These are phyloP conservation scores for Fusarium nurragi DNA, from an alignment of 2,329 filamentous ascomycete genomes.

Conservation along the genomic window DNA sequence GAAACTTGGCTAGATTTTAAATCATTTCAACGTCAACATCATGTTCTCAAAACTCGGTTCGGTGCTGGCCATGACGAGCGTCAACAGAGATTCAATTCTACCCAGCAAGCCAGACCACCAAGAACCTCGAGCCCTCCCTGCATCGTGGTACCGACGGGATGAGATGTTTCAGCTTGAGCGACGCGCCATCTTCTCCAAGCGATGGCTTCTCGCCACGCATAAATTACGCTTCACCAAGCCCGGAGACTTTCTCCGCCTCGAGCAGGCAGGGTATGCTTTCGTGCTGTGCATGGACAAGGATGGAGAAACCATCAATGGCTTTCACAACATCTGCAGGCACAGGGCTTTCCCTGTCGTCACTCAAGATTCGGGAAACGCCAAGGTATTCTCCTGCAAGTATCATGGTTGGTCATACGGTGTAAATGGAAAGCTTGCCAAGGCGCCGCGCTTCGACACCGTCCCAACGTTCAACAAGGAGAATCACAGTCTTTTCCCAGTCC, in stretches of 20 bases:
- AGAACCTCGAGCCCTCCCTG: background rate
- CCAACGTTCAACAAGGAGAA: constrained; percentile 63
- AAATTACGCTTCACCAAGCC: constrained; percentile 2
- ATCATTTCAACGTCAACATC: background rate
- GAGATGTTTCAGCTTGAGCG: constrained; percentile 13
- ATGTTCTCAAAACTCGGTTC: constrained; percentile 8
- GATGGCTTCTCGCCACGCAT: constrained; percentile 11
- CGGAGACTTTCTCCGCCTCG: constrained; percentile 54
- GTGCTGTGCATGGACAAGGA: constrained; percentile 61
- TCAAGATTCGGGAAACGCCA: constrained; percentile 58
- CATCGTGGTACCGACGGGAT: constrained; percentile 7
- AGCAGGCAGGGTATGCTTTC: constrained; percentile 64
- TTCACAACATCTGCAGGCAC: constrained; percentile 71
- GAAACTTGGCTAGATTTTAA: background rate
- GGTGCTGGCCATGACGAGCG: background rate
- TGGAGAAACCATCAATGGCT: constrained; percentile 61
- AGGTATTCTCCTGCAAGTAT: constrained; percentile 67
- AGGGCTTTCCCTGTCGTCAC: constrained; percentile 66
- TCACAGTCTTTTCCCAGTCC: constrained; percentile 64
- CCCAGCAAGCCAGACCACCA: background rate
- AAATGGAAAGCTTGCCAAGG: constrained; percentile 67
- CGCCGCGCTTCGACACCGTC: constrained; percentile 65
- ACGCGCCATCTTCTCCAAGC: constrained; percentile 10
- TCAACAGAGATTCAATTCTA: background rate
- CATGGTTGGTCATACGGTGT: constrained; percentile 71